Evolutionary conservation across 495 filamentous ascomycete genomes (phyloP).

Genomic region (Aspergillus sclerotiicarbonarius): DNA sequence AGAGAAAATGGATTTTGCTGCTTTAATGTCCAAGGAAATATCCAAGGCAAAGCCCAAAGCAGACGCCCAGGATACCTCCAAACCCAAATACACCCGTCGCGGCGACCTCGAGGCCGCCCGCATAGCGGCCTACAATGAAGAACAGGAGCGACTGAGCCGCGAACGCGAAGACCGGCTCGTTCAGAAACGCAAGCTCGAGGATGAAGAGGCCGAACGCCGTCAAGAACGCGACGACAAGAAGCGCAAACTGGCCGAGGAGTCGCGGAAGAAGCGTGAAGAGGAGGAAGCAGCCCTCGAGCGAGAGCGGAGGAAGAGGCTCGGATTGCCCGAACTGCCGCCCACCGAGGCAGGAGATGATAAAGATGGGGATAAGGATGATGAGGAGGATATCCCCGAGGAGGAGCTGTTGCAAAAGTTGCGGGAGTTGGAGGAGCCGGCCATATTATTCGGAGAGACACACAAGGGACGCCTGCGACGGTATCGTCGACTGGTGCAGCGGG

Average conservation of each 20-base stretch:
- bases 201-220: constrained; percentile 70
- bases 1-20: constrained; percentile 76
- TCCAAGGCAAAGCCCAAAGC: constrained; percentile 61
- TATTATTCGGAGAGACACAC: constrained; percentile 83
- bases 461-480: constrained; percentile 66
- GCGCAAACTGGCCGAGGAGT: constrained; percentile 76
- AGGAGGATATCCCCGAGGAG: constrained; percentile 70
- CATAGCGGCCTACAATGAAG: constrained; percentile 72
- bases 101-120: constrained; percentile 84
- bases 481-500: constrained; percentile 50
- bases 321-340: constrained; percentile 67
- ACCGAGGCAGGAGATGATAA: constrained; percentile 33
- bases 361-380: constrained; percentile 42
- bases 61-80: constrained; percentile 24
- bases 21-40: constrained; percentile 87
- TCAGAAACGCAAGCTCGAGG: constrained; percentile 86
- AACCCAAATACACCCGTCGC: constrained; percentile 76
- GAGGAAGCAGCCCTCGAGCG: constrained; percentile 60
- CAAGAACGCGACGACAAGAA: constrained; percentile 76
- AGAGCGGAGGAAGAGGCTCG: constrained; percentile 54
- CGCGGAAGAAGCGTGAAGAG: constrained; percentile 63
- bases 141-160: constrained; percentile 66
- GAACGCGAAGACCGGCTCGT: constrained; percentile 64
- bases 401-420: constrained; percentile 67
- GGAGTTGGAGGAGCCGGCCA: constrained; percentile 66